phyloP scores from a whole-genome alignment of 305 asterid species.

The Plantago coronopus region DNA sequence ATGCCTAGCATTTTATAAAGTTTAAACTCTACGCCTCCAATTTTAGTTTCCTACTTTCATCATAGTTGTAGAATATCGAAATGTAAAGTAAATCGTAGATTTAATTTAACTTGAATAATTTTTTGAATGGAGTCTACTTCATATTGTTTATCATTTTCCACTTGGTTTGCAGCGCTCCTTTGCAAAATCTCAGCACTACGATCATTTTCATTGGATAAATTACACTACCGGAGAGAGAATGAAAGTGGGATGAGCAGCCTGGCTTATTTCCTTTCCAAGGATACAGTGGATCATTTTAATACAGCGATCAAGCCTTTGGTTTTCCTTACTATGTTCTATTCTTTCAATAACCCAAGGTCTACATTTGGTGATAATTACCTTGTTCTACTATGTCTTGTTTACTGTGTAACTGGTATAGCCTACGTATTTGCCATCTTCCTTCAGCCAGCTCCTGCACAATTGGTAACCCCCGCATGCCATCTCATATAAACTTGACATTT shows the following conservation, averaged over 20 bases:
- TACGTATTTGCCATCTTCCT: constrained; percentile 78
- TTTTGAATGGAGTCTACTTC: not conserved
- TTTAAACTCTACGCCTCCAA: too few species aligned
- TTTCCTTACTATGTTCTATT: constrained; percentile 89
- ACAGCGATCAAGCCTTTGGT: constrained; percentile 83
- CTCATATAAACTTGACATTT: not conserved
- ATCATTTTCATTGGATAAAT: constrained; percentile 76
- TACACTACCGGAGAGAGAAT: constrained; percentile 73
- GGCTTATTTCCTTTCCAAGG: constrained; percentile 92
- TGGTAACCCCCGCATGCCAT: constrained; percentile 43
- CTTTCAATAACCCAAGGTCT: constrained; percentile 89
- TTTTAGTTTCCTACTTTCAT: not conserved
- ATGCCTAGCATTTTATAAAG: too few species aligned
- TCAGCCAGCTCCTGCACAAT: constrained; percentile 83
- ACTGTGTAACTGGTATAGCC: constrained; percentile 92
- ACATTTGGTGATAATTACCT: constrained; percentile 65
- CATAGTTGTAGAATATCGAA: not conserved
- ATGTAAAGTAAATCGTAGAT: not conserved
- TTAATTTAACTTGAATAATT: not conserved
- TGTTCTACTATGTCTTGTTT: constrained; percentile 69
- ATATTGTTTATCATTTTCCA: not conserved
- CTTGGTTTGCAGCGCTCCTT: constrained; percentile 66
- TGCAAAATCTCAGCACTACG: constrained; percentile 87
- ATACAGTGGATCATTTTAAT: constrained; percentile 79
- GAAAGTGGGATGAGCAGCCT: constrained; percentile 88